phyloP scores from a whole-genome alignment of 805 yeast species.

The Sugiyamaella boreocaroliniensis region DNA sequence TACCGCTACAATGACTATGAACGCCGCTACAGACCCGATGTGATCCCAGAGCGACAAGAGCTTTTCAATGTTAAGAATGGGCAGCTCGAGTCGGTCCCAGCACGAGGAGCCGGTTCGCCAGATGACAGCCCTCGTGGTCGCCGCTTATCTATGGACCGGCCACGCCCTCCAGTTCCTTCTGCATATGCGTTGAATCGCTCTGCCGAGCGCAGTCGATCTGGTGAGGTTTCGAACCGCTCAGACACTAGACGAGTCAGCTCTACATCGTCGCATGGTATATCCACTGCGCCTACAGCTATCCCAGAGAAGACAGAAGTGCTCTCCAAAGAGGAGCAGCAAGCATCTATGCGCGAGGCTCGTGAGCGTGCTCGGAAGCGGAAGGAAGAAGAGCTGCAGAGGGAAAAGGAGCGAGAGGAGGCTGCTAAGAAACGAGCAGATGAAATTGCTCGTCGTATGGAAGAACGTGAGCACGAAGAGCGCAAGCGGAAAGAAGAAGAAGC shows the following conservation, averaged over 20 bases:
- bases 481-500: slow-evolving; percentile 2
- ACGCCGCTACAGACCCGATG: slow-evolving; percentile 17
- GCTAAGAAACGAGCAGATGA: slow-evolving; percentile 28
- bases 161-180: background rate
- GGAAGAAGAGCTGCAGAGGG: slow-evolving; percentile 29
- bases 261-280: background rate
- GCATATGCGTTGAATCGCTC: background rate
- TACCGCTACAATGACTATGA: slow-evolving; percentile 22
- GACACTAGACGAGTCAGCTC: background rate
- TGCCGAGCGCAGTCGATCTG: background rate
- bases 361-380: slow-evolving; percentile 32
- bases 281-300: too few species aligned
- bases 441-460: slow-evolving; percentile 22
- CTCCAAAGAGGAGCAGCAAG: slow-evolving; percentile 27
- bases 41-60: slow-evolving; percentile 21
- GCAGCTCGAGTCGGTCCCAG: slow-evolving; percentile 17
- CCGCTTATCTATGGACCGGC: background rate
- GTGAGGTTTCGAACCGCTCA: background rate
- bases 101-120: background rate
- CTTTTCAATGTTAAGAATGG: slow-evolving; percentile 22
- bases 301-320: slow-evolving; percentile 7
- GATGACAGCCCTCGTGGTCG: background rate
- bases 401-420: slow-evolving; percentile 25
- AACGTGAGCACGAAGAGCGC: slow-evolving; percentile 17
- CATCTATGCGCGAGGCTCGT: slow-evolving; percentile 28